Evolutionary conservation across 2,329 filamentous ascomycete species (phyloP).

Genomic region (Cercospora sojina): DNA sequence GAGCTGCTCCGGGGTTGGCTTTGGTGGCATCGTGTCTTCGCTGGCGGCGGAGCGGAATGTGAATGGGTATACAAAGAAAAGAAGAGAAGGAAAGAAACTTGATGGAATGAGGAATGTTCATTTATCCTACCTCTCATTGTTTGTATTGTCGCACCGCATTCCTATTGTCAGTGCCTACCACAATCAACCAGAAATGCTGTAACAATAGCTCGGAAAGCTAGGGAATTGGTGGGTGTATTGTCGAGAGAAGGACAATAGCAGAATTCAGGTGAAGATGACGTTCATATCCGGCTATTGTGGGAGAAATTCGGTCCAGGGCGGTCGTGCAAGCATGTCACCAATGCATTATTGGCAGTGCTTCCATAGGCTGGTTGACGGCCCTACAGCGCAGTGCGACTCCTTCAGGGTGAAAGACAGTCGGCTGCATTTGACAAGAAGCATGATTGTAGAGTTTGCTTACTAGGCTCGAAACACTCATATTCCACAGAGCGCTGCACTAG

Average conservation of each 20-base stretch:
- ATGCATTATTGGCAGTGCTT: background rate
- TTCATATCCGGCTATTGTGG: background rate
- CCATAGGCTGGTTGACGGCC: background rate
- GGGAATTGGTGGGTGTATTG: background rate
- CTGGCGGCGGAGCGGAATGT: background rate
- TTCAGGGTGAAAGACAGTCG: background rate
- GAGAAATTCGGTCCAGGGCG: background rate
- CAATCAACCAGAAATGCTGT: background rate
- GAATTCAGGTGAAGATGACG: background rate
- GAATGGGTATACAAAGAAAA: constrained; percentile 4
- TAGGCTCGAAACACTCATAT: background rate
- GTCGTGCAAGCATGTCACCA: background rate
- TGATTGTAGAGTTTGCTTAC: background rate
- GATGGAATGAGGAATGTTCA: background rate
- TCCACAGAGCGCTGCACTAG: background rate
- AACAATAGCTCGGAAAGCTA: background rate
- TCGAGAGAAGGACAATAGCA: constrained; percentile 6
- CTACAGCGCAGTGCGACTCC: background rate
- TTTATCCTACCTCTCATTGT: constrained; percentile 6
- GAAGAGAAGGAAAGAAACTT: background rate
- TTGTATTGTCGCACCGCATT: background rate
- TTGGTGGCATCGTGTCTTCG: background rate
- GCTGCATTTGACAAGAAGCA: background rate
- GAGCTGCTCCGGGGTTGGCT: background rate
- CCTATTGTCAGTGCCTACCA: background rate